Base-by-base conservation (phyloP, 2,329 filamentous ascomycete species). In the Cladosporium sp. region DNA sequence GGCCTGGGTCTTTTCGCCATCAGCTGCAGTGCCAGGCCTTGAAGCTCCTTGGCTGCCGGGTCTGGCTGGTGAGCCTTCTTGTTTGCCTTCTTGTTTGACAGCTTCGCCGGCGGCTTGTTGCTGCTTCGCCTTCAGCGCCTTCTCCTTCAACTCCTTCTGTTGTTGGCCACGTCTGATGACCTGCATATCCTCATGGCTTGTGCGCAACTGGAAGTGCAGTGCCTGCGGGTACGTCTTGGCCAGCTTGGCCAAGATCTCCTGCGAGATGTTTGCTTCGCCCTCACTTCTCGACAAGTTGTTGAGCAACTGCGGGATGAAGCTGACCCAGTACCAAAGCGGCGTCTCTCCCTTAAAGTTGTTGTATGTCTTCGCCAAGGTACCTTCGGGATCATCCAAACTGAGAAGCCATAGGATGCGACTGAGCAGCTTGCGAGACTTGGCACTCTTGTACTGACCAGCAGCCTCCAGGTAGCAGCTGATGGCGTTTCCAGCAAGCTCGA, bases 251-350 rank as follows among this genome's bases (percentile, higher is more conserved):
- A 99, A 85, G 59, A 99, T 92, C 60, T 88, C 87, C 76, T 95
- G 91, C 53, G 94, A 91, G 57, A 96, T 90, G 5, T 89, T 88
- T 14, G 93, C 94, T 78, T 99, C 96, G 33, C 72, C 72, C 72
- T 94, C 93, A 74, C 72, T 75, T 16, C 97, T 90, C 2, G 91
- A 92, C 60, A 99, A 84, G 62, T 94, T 95, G 52, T 92, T 94
- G 35, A 99, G 86, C 50, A 99, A 85, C 78, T 99, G 95, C 21
- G 95, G 95, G 69, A 99, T 98, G 77, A 96, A 99, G 0, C 94
- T 98, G 71, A 98, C 97, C 95, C 95, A 99, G 80, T 98, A 99
- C 95, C 95, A 99, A 14, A 96, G 92, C 0, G 93, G 93, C 2
- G 93, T 96, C 72, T 99, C 96, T 61, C 95, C 95, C 82, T 98